A percentile compares a stretch with the other conserved stretches of the same genome.
These are phyloP conservation scores for Scutellaria minor DNA, from an alignment of 257 asterid species.

Conservation along the genomic window DNA sequence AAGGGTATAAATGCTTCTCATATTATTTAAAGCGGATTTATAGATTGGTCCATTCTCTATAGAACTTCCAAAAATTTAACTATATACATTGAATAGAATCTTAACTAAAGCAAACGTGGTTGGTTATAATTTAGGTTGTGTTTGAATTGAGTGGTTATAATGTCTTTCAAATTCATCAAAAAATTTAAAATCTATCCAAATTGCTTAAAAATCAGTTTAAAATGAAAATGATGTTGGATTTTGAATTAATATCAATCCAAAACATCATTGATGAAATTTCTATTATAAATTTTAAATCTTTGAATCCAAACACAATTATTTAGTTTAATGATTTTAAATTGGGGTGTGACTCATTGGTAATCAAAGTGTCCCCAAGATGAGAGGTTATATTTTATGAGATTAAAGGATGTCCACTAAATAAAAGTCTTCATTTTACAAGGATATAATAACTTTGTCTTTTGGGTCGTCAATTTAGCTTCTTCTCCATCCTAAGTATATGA, in stretches of 20 bases:
- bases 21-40: background rate
- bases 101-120: background rate
- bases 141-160: too few relatives aligned
- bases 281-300: too few relatives aligned
- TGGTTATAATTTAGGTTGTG: background rate
- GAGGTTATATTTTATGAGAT: background rate
- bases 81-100: background rate
- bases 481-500: too few relatives aligned
- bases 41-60: background rate
- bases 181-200: too few relatives aligned
- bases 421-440: too few relatives aligned
- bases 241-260: too few relatives aligned
- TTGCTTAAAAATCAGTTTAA: too few relatives aligned
- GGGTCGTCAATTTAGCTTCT: too few relatives aligned
- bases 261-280: too few relatives aligned
- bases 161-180: too few relatives aligned
- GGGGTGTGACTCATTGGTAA: conserved; percentile 21
- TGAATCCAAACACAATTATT: background rate
- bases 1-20: background rate
- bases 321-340: background rate
- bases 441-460: too few relatives aligned
- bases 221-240: too few relatives aligned
- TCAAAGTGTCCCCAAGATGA: conserved; percentile 26
- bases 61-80: background rate
- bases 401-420: background rate